Conservation (phyloP, 805 yeast species). For the Wickerhamiella lipophila region DNA sequence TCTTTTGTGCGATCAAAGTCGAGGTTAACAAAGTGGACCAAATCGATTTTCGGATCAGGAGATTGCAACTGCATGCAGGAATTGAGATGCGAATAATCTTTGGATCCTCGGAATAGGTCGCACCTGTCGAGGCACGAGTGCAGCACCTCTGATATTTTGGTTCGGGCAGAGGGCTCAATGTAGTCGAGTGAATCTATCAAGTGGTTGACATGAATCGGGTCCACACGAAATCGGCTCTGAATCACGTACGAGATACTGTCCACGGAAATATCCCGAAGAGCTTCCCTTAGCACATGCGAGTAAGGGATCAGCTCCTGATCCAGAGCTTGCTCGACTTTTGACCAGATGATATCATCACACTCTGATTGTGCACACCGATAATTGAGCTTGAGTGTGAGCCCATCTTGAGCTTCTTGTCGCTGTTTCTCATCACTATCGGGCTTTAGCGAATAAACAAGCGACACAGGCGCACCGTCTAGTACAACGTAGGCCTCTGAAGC, state of each 20-base stretch:
- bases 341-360: conserved; percentile 19
- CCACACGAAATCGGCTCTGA: conserved; percentile 11
- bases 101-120: neutral
- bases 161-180: conserved; percentile 14
- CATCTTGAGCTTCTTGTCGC: conserved; percentile 13
- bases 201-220: conserved; percentile 13
- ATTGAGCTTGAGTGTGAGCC: conserved; percentile 17
- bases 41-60: conserved; percentile 46
- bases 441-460: conserved; percentile 44
- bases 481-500: conserved; percentile 35
- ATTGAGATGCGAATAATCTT: conserved; percentile 13
- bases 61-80: conserved; percentile 39
- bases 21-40: conserved; percentile 47
- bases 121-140: neutral
- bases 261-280: conserved; percentile 11
- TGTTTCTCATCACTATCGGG: conserved; percentile 16
- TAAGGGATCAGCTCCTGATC: conserved; percentile 11
- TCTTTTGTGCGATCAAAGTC: conserved; percentile 25
- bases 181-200: conserved; percentile 15
- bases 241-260: conserved; percentile 13
- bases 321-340: conserved; percentile 11
- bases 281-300: conserved; percentile 12
- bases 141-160: conserved; percentile 7
- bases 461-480: conserved; percentile 58
- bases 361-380: conserved; percentile 18